Evolutionary conservation across 2,329 filamentous ascomycete genomes (phyloP).

Genomic region (Verticillium isaacii): DNA sequence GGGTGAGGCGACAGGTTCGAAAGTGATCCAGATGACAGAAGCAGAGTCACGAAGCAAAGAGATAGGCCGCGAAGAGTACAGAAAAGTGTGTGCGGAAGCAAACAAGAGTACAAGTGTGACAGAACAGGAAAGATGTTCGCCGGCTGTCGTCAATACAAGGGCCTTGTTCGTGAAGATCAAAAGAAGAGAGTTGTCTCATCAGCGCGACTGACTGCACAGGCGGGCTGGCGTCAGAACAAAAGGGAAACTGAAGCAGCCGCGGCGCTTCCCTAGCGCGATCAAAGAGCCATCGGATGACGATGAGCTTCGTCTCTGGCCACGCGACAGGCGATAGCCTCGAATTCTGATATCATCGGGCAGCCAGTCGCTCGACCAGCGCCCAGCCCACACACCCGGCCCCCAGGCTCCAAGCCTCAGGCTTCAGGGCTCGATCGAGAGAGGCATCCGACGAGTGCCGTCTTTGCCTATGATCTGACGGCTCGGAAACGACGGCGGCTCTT

Average conservation of each 20-base stretch:
- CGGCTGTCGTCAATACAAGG: neutral
- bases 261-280: neutral
- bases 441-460: neutral
- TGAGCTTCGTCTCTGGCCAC: neutral
- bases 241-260: neutral
- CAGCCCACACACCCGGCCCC: neutral
- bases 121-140: neutral
- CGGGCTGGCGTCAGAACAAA: neutral
- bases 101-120: neutral
- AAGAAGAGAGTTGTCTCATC: neutral
- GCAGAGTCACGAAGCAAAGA: neutral
- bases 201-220: neutral
- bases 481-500: neutral
- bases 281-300: neutral
- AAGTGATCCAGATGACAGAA: neutral
- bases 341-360: constrained; percentile 4
- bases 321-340: neutral
- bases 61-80: neutral
- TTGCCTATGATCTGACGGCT: neutral
- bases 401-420: neutral
- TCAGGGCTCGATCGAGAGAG: neutral
- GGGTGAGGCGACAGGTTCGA: neutral
- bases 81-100: neutral
- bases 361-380: neutral
- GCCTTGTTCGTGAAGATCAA: neutral